Evolutionary conservation across 2,329 filamentous ascomycete species (phyloP).

Genomic region (Alternaria dauci): DNA sequence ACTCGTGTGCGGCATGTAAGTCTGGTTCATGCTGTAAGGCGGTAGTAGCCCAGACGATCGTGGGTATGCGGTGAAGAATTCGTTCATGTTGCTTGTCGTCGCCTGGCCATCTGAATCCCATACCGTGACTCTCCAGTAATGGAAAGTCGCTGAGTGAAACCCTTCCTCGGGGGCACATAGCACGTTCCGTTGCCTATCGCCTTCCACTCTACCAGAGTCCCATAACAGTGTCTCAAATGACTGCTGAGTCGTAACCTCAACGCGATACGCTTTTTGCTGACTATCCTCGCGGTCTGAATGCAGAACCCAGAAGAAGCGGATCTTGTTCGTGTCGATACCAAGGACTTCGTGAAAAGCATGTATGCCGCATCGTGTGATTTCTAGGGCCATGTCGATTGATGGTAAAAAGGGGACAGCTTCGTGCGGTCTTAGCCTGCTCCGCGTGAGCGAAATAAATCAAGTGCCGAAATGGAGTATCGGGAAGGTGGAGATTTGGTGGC

Average conservation of each 20-base stretch:
- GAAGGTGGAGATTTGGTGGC: slow-evolving; percentile 1
- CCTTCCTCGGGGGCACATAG: slow-evolving; percentile 41
- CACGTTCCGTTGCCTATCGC: slow-evolving; percentile 39
- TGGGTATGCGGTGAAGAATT: slow-evolving; percentile 54
- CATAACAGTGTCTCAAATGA: background rate
- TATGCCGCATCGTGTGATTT: slow-evolving; percentile 49
- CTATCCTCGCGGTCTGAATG: slow-evolving; percentile 40
- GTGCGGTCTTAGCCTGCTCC: background rate
- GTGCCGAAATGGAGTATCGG: background rate
- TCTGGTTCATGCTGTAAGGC: slow-evolving; percentile 56
- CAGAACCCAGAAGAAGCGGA: slow-evolving; percentile 50
- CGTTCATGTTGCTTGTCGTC: slow-evolving; percentile 38
- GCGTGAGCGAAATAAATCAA: background rate
- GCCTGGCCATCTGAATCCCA: slow-evolving; percentile 47
- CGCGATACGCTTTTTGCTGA: slow-evolving; percentile 34
- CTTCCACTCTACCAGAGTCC: slow-evolving; percentile 18
- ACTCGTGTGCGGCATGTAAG: slow-evolving; percentile 55
- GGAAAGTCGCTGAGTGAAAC: slow-evolving; percentile 48
- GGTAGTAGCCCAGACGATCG: slow-evolving; percentile 46
- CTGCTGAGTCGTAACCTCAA: background rate
- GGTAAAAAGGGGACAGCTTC: background rate
- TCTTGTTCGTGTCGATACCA: slow-evolving; percentile 52
- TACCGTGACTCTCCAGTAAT: slow-evolving; percentile 51
- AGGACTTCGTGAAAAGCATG: slow-evolving; percentile 52
- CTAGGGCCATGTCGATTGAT: slow-evolving; percentile 26